These are phyloP conservation scores for Phialophora macrospora DNA, from an alignment of 2,329 filamentous ascomycete genomes.

Conservation along the genomic window DNA sequence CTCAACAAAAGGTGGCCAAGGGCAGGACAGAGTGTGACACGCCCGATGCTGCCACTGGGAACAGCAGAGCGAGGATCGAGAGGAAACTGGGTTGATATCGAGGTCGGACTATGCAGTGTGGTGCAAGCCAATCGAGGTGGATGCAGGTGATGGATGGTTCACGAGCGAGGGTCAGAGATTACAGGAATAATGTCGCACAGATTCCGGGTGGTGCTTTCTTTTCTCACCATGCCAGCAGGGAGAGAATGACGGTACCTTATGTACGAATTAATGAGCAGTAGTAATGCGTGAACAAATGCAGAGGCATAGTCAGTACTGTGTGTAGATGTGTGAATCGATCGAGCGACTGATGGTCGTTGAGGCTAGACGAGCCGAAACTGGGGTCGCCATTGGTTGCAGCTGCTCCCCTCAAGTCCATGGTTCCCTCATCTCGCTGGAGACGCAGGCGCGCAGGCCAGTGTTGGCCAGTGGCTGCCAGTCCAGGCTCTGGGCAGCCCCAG, in stretches of 20 bases:
- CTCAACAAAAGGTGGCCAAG: neutral
- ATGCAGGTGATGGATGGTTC: constrained; percentile 8
- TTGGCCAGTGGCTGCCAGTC: too few relatives aligned
- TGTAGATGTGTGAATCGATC: constrained; percentile 8
- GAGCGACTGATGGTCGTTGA: constrained; percentile 10
- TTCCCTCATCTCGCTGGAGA: neutral
- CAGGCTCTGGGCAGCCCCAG: neutral
- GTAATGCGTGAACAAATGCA: constrained; percentile 22
- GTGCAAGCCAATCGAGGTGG: constrained; percentile 19
- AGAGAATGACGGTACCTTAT: constrained; percentile 25
- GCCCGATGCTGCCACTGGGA: neutral
- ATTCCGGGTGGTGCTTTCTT: constrained; percentile 33
- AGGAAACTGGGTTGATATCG: constrained; percentile 12
- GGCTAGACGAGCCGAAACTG: constrained; percentile 8
- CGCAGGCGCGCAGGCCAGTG: neutral
- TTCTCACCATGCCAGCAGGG: constrained; percentile 34
- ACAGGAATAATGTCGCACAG: constrained; percentile 31
- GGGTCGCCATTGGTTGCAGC: constrained; percentile 17
- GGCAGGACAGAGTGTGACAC: neutral
- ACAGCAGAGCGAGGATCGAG: constrained; percentile 3
- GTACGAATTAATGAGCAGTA: constrained; percentile 18
- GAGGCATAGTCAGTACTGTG: constrained; percentile 7
- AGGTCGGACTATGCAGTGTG: constrained; percentile 9
- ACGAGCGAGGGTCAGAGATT: constrained; percentile 29
- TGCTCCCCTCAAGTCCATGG: constrained; percentile 4